These are phyloP conservation scores for Yarrowia sp. DNA, from an alignment of 805 yeast genomes.

Conservation along the genomic window DNA sequence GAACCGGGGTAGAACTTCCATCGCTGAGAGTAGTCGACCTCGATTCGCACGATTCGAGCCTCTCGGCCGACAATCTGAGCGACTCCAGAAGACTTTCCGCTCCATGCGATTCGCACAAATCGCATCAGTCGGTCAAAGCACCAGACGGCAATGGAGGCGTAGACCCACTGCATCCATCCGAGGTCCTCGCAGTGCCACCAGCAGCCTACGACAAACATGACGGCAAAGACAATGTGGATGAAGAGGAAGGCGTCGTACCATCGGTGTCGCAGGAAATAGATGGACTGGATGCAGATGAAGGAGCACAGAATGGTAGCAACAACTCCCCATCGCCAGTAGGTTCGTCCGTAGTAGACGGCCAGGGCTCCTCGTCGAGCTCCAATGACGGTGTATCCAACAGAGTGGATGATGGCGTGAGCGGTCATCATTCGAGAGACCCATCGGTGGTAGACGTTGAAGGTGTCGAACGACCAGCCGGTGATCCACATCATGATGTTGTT, in stretches of 20 bases:
- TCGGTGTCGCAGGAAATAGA: constrained; percentile 58
- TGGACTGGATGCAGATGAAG: constrained; percentile 58
- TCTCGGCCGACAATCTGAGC: constrained; percentile 35
- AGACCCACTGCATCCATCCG: constrained; percentile 58
- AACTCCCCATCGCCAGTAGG: constrained; percentile 50
- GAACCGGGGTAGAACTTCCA: constrained; percentile 64
- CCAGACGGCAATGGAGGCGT: constrained; percentile 72
- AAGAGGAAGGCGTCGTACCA: constrained; percentile 67
- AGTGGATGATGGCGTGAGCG: constrained; percentile 45
- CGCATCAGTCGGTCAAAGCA: constrained; percentile 68
- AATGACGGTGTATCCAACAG: constrained; percentile 40
- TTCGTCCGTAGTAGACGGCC: constrained; percentile 2
- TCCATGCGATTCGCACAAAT: constrained; percentile 59
- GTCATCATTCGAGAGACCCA: constrained; percentile 47
- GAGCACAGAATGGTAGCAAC: constrained; percentile 55
- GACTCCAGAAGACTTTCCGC: constrained; percentile 56
- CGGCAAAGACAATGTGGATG: constrained; percentile 65
- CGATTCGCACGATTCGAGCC: constrained; percentile 34
- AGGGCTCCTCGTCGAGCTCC: constrained; percentile 37
- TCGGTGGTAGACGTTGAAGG: constrained; percentile 67
- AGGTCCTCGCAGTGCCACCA: constrained; percentile 61
- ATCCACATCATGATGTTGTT: constrained; percentile 69
- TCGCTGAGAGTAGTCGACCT: constrained; percentile 41
- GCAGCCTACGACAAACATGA: constrained; percentile 59
- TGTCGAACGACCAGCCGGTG: constrained; percentile 67